A percentile compares a stretch with the other conserved stretches of the same genome.
Evolutionary conservation across 352 stramenopile species (phyloP).

Genomic region (Thalassiosira oceanica): DNA sequence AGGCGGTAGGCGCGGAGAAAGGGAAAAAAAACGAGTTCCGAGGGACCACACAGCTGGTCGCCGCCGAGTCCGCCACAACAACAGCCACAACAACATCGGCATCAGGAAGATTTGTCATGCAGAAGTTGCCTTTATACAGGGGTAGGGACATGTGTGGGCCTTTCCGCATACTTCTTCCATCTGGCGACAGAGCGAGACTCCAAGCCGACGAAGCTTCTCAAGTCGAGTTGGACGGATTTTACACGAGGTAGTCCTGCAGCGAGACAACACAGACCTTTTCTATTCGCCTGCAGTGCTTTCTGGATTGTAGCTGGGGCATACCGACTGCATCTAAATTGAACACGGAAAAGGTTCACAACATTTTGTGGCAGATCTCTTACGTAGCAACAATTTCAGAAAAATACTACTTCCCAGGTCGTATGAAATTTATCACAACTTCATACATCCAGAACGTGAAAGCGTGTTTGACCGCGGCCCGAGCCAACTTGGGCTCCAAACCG

Average conservation of each 20-base stretch:
- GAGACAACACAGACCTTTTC: conserved; percentile 33
- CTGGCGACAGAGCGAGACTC: conserved; percentile 12
- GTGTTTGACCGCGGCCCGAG: conserved; percentile 72
- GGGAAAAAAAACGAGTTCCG: too few species aligned
- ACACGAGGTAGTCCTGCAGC: conserved; percentile 8
- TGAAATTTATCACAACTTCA: conserved; percentile 46
- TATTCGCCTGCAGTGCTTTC: conserved; percentile 28
- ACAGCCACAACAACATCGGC: not conserved
- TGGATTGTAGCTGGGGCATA: conserved; percentile 35
- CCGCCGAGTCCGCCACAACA: not conserved
- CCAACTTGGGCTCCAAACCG: conserved; percentile 68
- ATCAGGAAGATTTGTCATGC: conserved; percentile 22
- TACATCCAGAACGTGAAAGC: conserved; percentile 76
- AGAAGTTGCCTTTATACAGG: conserved; percentile 41
- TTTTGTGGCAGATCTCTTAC: too few species aligned
- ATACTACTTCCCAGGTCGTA: conserved; percentile 9
- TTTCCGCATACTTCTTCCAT: conserved; percentile 41
- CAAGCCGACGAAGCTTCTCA: not conserved
- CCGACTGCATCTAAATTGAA: conserved; percentile 49
- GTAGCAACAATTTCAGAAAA: too few species aligned
- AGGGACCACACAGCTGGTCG: too few species aligned
- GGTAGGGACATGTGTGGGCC: conserved; percentile 27
- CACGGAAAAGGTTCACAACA: too few species aligned
- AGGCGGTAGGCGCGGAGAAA: too few species aligned
- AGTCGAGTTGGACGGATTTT: not conserved